A percentile compares a stretch with the other conserved stretches of the same genome.
Evolutionary conservation across 2,329 filamentous ascomycete genomes (phyloP).

Genomic region (Fusarium solani-melongenae): DNA sequence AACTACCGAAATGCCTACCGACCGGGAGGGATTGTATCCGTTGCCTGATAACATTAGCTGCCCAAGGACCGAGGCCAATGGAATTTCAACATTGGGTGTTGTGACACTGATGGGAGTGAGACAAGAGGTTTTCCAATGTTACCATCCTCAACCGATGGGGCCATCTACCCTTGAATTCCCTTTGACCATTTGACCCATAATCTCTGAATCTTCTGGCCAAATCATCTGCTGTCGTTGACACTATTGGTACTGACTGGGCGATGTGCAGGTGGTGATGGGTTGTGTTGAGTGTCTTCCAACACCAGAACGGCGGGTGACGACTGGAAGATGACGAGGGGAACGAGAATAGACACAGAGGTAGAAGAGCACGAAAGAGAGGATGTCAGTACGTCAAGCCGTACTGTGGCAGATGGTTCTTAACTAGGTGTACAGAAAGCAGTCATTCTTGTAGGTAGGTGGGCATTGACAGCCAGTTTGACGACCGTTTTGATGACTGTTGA

Average conservation of each 20-base stretch:
- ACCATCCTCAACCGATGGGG: neutral
- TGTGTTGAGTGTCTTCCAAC: neutral
- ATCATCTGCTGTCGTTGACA: neutral
- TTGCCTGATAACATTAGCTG: neutral
- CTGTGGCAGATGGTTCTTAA: neutral
- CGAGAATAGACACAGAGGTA: neutral
- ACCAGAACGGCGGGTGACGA: neutral
- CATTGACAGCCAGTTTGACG: neutral
- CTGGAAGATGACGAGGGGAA: neutral
- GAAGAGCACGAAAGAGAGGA: neutral
- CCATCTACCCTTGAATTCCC: neutral
- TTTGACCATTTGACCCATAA: neutral
- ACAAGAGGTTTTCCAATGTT: neutral
- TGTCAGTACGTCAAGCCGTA: neutral
- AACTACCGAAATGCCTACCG: constrained; percentile 8
- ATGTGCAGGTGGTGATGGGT: neutral
- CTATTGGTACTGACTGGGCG: neutral
- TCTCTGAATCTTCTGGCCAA: neutral
- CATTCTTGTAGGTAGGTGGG: neutral
- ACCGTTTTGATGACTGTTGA: neutral
- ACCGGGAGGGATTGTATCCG: constrained; percentile 20
- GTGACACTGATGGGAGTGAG: neutral
- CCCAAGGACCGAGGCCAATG: constrained; percentile 1
- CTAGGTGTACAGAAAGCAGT: neutral
- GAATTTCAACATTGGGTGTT: constrained; percentile 11